These are phyloP conservation scores for Wickerhamiella spandovensis DNA, from an alignment of 805 yeast species.

Conservation along the genomic window DNA sequence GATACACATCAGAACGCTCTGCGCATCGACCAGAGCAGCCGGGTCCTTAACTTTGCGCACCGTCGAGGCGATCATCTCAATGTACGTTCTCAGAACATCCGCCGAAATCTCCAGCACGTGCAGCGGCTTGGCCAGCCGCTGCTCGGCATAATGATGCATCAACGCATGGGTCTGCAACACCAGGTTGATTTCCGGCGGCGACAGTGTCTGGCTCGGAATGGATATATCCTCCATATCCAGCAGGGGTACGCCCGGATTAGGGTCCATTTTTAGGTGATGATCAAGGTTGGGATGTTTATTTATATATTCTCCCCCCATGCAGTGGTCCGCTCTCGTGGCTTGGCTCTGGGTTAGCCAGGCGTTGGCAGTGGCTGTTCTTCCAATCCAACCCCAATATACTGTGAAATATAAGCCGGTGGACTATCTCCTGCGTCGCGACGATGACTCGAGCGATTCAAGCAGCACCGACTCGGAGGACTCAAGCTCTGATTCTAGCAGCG, in stretches of 20 bases:
- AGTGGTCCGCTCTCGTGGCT: neutral
- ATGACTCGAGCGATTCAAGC: neutral
- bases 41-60: neutral
- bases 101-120: neutral
- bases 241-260: neutral
- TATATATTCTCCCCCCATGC: neutral
- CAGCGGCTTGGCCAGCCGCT: neutral
- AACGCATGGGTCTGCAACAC: neutral
- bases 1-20: neutral
- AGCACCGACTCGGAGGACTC: neutral
- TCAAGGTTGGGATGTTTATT: neutral
- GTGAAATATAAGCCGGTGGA: neutral
- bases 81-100: neutral
- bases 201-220: conserved; percentile 1
- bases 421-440: neutral
- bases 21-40: neutral
- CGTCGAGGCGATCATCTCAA: neutral
- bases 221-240: neutral
- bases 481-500: neutral
- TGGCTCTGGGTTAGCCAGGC: neutral
- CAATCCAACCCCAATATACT: neutral
- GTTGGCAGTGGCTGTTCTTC: neutral
- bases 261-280: neutral
- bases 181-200: neutral
- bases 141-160: neutral